Evolutionary conservation across 805 yeast genomes (phyloP), one percentile per base, ranked within the genome.

Genomic region (Candida chauliodis): DNA sequence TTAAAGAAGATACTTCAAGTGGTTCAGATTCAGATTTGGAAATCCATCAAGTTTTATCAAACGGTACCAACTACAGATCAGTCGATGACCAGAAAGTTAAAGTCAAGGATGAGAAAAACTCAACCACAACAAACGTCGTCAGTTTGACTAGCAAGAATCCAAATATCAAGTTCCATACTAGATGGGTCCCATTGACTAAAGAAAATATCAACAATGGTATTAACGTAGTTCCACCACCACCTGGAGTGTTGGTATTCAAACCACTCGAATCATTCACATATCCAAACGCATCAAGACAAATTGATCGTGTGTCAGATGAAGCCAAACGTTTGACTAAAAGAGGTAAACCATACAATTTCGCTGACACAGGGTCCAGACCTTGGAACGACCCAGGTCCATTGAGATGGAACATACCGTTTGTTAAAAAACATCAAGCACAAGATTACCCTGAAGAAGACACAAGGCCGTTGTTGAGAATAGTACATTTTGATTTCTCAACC

Each of bases 361-460:
- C 53, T 1, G 57, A 57, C 31, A 47, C 65, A n/a, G 79, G 84
- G 30, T 81, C 82, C 40, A 75, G 89, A 46, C 90, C 95, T 14
- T 90, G 96, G 95, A 89, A 89, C 56, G 91, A 89, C 53, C 89
- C 89, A 13, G 95, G 95, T 46, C 85, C 73, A 28, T 62, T 72
- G 44, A 56, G 52, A 31, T 61, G 68, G 56, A 58, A 49, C 5
- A 48, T 67, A 8, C 66, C 63, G 13, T 62, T 56, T 43, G n/a
- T 45, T 14, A 53, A 53, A 41, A 49, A 43, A 30, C 3, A 8
- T 18, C 30, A 41, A 9, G 45, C 38, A 38, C 33, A 42, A 36
- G 42, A 50, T 18, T 26, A 36, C 4, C 34, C 16, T 6, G 46
- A 37, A 4, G 56, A 50, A 8, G 65, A 84, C 47, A 51, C 59